Evolutionary conservation across 345 rosid species (phyloP).

Genomic region (Citrus sinensis): DVS_A1.0 CM039161.1:226501-227000

Average conservation of each 20-base stretch:
- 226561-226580: neutral
- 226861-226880: conserved; percentile 12
- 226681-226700: too few relatives aligned
- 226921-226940: neutral
- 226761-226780: neutral
- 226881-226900: neutral
- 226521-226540: neutral
- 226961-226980: conserved; percentile 14
- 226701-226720: too few relatives aligned
- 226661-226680: neutral
- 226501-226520: conserved; percentile 6
- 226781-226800: conserved; percentile 6
- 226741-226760: neutral
- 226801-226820: neutral
- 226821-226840: conserved; percentile 10
- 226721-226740: neutral
- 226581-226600: conserved; percentile 19
- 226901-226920: neutral
- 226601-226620: conserved; percentile 7
- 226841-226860: neutral
- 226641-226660: neutral
- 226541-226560: neutral
- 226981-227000: neutral
- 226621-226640: conserved; percentile 10
- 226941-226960: conserved; percentile 3